These are phyloP conservation scores for Vinca minor DNA, from an alignment of 257 asterid species.

Conservation along the genomic window DNA sequence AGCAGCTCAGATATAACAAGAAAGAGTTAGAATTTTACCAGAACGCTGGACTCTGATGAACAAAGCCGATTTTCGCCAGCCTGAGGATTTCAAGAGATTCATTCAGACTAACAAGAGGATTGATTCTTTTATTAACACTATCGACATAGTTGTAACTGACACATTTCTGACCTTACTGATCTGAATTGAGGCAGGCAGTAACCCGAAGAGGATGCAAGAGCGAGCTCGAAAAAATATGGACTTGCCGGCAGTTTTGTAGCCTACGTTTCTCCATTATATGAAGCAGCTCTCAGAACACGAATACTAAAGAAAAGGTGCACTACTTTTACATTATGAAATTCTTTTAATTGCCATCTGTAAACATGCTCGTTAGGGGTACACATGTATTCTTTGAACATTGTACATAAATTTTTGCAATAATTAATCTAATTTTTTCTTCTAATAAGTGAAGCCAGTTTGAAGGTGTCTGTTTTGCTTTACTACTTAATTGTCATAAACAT, in stretches of 20 bases:
- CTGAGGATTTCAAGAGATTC: neutral
- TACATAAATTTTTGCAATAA: too few species aligned
- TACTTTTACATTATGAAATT: too few species aligned
- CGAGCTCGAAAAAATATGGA: conserved; percentile 16
- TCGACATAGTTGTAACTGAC: conserved; percentile 21
- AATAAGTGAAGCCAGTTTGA: too few species aligned
- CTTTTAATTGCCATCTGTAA: too few species aligned
- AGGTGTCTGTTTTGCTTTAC: too few species aligned
- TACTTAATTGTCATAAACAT: too few species aligned
- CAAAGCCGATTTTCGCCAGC: neutral
- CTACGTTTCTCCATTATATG: neutral
- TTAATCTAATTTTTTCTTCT: too few species aligned
- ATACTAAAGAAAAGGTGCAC: too few species aligned
- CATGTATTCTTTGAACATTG: too few species aligned
- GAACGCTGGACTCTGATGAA: neutral
- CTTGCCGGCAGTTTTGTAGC: conserved; percentile 30
- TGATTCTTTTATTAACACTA: conserved; percentile 18
- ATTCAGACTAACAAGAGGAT: conserved; percentile 3
- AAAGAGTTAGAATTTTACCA: neutral
- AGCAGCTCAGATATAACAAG: conserved; percentile 1
- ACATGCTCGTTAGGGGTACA: too few species aligned
- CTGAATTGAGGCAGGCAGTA: conserved; percentile 16
- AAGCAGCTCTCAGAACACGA: too few species aligned
- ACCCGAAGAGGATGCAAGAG: conserved; percentile 15
- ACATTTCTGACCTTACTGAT: conserved; percentile 32